Evolutionary conservation across 1,139 yeast genomes (phyloP).

Genomic region (Lodderomyces elongisporus): DNA sequence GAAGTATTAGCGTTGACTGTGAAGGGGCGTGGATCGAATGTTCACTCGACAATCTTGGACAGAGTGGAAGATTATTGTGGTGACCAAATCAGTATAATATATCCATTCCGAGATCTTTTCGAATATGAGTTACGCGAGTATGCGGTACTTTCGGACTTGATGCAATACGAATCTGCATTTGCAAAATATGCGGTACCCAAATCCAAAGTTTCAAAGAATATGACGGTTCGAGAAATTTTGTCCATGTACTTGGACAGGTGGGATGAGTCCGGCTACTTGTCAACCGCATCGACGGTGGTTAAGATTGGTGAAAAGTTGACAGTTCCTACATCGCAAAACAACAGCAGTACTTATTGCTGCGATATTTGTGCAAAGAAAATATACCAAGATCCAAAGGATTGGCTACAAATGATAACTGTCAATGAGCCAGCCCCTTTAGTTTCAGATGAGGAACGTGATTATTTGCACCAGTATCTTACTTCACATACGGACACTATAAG

Average conservation of each 20-base stretch:
- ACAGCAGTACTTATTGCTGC: slow-evolving; percentile 36
- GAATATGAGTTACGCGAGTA: slow-evolving; percentile 61
- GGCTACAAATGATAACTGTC: slow-evolving; percentile 76
- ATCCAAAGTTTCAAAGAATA: slow-evolving; percentile 50
- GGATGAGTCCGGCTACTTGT: slow-evolving; percentile 75
- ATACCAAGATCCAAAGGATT: slow-evolving; percentile 53
- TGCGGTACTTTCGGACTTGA: slow-evolving; percentile 30
- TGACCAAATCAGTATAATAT: slow-evolving; percentile 40
- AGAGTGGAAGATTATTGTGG: slow-evolving; percentile 26
- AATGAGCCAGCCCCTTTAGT: slow-evolving; percentile 48
- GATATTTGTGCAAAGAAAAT: slow-evolving; percentile 48
- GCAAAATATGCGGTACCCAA: slow-evolving; percentile 13
- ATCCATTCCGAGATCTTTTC: slow-evolving; percentile 74
- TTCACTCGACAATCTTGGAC: slow-evolving; percentile 52
- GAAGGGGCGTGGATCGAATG: slow-evolving; percentile 80
- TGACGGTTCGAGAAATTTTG: slow-evolving; percentile 78
- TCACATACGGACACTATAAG: slow-evolving; percentile 9
- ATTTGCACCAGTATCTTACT: slow-evolving; percentile 21
- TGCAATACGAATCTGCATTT: slow-evolving; percentile 14
- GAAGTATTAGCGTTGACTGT: slow-evolving; percentile 74
- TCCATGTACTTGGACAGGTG: slow-evolving; percentile 67
- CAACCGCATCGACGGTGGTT: slow-evolving; percentile 90
- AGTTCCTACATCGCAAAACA: slow-evolving; percentile 33
- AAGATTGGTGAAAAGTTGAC: slow-evolving; percentile 80
- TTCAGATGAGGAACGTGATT: slow-evolving; percentile 43